Conservation (phyloP, 352 stramenopile species). For the Phytophthora idaei region DNA sequence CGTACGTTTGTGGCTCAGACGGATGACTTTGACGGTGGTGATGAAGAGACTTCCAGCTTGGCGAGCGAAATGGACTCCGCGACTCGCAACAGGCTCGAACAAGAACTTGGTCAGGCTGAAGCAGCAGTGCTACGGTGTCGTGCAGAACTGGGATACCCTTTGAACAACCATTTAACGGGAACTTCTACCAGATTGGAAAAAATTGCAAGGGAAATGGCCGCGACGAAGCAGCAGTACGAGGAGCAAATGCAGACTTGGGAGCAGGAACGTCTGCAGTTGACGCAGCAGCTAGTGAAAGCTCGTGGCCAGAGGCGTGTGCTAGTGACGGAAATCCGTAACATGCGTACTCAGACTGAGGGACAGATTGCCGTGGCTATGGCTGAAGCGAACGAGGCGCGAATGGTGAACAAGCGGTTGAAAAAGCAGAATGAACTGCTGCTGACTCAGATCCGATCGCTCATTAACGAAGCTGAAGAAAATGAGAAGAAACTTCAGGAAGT, state of each 20-base stretch:
- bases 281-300: constrained; percentile 78
- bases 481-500: constrained; percentile 45
- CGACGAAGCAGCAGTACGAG: constrained; percentile 74
- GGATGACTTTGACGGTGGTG: constrained; percentile 64
- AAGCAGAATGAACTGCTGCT: constrained; percentile 84
- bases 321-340: constrained; percentile 78
- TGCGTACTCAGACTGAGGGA: constrained; percentile 74
- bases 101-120: constrained; percentile 78
- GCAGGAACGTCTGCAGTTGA: constrained; percentile 59
- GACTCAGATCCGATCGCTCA: constrained; percentile 77
- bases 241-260: constrained; percentile 61
- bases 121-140: constrained; percentile 70
- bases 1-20: constrained; percentile 35
- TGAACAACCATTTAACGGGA: constrained; percentile 76
- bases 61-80: constrained; percentile 56
- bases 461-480: constrained; percentile 59
- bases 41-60: constrained; percentile 30
- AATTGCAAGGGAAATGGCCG: constrained; percentile 73
- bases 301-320: constrained; percentile 80
- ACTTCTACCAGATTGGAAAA: constrained; percentile 78
- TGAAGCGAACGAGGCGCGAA: constrained; percentile 84
- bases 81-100: constrained; percentile 57
- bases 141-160: constrained; percentile 74
- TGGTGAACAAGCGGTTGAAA: constrained; percentile 85
- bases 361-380: constrained; percentile 85